Conservation (phyloP, 139 green algal genomes). For the Chlamydomonas incerta region DNA sequence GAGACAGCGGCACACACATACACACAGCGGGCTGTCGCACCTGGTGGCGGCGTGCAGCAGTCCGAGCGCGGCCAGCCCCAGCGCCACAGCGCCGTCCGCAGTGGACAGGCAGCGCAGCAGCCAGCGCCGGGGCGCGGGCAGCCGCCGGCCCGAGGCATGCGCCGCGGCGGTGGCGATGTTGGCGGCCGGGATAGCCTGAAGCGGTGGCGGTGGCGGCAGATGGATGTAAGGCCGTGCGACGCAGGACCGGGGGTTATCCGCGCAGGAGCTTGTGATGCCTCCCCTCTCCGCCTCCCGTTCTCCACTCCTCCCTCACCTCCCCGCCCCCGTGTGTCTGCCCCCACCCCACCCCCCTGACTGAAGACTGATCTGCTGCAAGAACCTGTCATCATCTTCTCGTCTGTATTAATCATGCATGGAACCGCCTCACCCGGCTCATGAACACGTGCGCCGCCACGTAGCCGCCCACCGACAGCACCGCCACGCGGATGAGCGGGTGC, state of each 20-base stretch:
- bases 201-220: not conserved
- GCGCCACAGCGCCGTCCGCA: not conserved
- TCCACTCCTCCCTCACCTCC: too few relatives aligned
- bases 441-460: conserved; percentile 32
- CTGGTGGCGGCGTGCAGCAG: not conserved
- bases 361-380: too few relatives aligned
- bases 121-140: not conserved
- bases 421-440: not conserved
- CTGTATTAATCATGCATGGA: too few relatives aligned
- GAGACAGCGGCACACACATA: too few relatives aligned
- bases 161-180: conserved; percentile 31
- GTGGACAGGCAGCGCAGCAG: conserved; percentile 11
- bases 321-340: too few relatives aligned
- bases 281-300: too few relatives aligned
- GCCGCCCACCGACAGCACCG: conserved; percentile 19
- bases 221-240: too few relatives aligned
- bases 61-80: conserved; percentile 10
- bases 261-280: too few relatives aligned
- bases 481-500: conserved; percentile 11
- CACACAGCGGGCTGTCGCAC: too few relatives aligned
- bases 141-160: not conserved
- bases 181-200: conserved; percentile 11
- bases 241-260: too few relatives aligned
- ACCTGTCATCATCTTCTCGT: too few relatives aligned
- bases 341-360: too few relatives aligned